Conservation (phyloP, 495 filamentous ascomycete species). For the Cudoniella acicularis region DNA sequence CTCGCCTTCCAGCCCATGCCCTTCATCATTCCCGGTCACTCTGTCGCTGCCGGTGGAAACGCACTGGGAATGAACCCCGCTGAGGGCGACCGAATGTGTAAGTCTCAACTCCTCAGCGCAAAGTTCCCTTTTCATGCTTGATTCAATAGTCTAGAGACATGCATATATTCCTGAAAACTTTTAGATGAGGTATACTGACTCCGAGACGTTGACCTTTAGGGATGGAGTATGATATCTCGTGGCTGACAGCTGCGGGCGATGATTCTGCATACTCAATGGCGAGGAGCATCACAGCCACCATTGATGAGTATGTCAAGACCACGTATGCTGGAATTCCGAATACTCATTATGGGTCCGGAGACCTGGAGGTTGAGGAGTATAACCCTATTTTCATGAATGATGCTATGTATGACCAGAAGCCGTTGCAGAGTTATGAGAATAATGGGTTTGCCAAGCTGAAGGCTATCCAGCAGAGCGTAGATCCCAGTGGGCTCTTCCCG, state of each 20-base stretch:
- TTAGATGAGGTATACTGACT: too few relatives aligned
- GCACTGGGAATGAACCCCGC: constrained; percentile 1
- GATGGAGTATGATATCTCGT: constrained; percentile 5
- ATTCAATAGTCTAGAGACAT: too few relatives aligned
- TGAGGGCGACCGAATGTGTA: constrained; percentile 10
- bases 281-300: constrained; percentile 11
- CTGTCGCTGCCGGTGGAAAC: constrained; percentile 11
- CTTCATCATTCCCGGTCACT: not conserved
- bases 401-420: constrained; percentile 19
- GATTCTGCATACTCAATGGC: constrained; percentile 10
- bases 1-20: constrained; percentile 14
- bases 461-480: constrained; percentile 23
- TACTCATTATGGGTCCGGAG: not conserved
- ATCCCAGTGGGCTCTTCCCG: constrained; percentile 55
- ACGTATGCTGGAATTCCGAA: constrained; percentile 5
- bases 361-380: constrained; percentile 1
- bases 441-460: constrained; percentile 9
- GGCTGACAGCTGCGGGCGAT: constrained; percentile 5
- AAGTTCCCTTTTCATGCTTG: too few relatives aligned
- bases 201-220: too few relatives aligned
- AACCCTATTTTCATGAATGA: constrained; percentile 18
- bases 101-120: too few relatives aligned
- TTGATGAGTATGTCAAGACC: constrained; percentile 6
- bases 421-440: constrained; percentile 8
- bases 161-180: too few relatives aligned